Evolutionary conservation across 805 yeast species (phyloP), one percentile per base, ranked within the genome.

Genomic region (Candida vartiovaarae): DNA sequence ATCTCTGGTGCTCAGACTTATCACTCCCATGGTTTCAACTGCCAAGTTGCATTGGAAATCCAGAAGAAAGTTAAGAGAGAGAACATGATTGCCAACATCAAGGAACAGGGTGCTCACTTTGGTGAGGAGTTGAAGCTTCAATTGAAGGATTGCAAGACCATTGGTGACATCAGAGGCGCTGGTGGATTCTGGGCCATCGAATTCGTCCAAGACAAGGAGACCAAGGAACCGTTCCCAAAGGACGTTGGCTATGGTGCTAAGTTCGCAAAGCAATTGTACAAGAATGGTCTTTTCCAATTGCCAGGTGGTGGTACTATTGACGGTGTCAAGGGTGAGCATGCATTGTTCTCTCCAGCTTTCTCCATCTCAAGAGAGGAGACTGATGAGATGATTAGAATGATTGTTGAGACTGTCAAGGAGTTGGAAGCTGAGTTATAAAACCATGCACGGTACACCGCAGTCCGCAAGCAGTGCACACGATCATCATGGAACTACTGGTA

Each of bases 161-260:
- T 70, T 38, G 80, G 80, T 47, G 74, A 74, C 43, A 68, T 75
- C 28, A 67, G 80, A 62, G 82, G 82, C 35, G 52, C 67, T 45
- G 81, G 80, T 45, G 72, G 75, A 8, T 76, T 76, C 62, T 72
- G 80, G 74, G 68, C 75, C 1, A 47, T 75, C 43, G 81, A 76
- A 56, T 61, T 74, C 31, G 77, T 75, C 44, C 67, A 74, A 52
- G 62, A 74, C 54, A 67, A 66, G 40, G 54, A 39, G 10, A 71
- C 78, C 7, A 74, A 72, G 50, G 75, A 72, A 50, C 66, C 71
- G 36, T 72, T 74, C 52, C 64, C 62, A 24, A 46, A 53, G 11
- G 55, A 55, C 11, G 46, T 62, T 10, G 61, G 58, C 3, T 54
- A 65, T 34, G 62, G 53, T 28, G 43, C 53, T 29, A 58, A 56